phyloP scores from a whole-genome alignment of 257 asterid genomes.

The Handroanthus guayacan region DNA sequence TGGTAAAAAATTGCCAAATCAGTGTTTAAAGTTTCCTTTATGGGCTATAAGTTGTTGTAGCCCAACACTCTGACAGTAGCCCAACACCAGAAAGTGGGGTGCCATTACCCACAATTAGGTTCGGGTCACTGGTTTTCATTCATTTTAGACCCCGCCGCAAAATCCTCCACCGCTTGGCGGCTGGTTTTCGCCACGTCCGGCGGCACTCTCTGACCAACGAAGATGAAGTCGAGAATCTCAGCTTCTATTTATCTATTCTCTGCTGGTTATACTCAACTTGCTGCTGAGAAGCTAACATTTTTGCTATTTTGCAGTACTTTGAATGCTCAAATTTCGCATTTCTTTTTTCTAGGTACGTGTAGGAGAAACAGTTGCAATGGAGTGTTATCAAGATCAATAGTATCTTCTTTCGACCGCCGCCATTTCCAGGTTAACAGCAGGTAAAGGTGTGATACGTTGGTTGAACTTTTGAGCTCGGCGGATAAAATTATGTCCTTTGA shows the following conservation, averaged over 20 bases:
- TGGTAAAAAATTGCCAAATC: neutral
- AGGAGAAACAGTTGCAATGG: slow-evolving; percentile 18
- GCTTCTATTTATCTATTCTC: slow-evolving; percentile 44
- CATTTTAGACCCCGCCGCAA: slow-evolving; percentile 17
- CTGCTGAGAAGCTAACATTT: slow-evolving; percentile 32
- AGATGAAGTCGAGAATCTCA: slow-evolving; percentile 50
- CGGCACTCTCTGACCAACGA: slow-evolving; percentile 27
- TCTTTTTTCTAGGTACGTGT: slow-evolving; percentile 30
- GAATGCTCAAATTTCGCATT: slow-evolving; percentile 1
- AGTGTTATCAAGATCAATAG: slow-evolving; percentile 28
- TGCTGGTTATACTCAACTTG: slow-evolving; percentile 39
- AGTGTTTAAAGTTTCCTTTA: neutral
- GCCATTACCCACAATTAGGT: neutral
- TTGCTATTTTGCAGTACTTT: slow-evolving; percentile 3
- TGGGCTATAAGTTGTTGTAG: neutral
- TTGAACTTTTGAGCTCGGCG: neutral
- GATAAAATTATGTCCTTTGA: neutral
- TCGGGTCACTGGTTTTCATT: neutral
- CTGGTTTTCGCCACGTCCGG: slow-evolving; percentile 18
- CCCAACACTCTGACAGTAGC: neutral
- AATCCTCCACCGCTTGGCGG: slow-evolving; percentile 32
- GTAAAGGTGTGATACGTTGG: slow-evolving; percentile 23
- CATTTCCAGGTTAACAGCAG: slow-evolving; percentile 32
- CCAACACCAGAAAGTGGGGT: neutral
- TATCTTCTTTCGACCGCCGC: slow-evolving; percentile 1